A percentile compares a stretch with the other conserved stretches of the same genome.
phyloP scores from a whole-genome alignment of 176 grass and related monocot genomes.

The Triticum dicoccoides region DNA sequence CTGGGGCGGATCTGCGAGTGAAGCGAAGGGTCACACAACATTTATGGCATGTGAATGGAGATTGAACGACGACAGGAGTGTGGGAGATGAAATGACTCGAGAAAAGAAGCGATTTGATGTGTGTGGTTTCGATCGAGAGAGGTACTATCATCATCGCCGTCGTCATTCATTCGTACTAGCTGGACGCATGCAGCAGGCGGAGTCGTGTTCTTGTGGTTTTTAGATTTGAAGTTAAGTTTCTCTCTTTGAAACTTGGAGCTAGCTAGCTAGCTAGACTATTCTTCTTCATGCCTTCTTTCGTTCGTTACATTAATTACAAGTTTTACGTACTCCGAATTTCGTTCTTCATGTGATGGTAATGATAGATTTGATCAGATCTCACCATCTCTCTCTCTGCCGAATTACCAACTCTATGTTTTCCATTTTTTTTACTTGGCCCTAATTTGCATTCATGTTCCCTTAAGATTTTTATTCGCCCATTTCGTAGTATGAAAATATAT shows the following conservation, averaged over 20 bases:
- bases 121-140: neutral
- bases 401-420: neutral
- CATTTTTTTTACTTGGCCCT: neutral
- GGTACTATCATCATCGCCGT: neutral
- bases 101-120: constrained; percentile 1
- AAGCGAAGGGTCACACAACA: constrained; percentile 24
- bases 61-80: constrained; percentile 2
- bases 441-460: neutral
- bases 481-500: neutral
- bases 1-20: neutral
- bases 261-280: neutral
- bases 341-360: neutral
- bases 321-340: neutral
- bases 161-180: neutral
- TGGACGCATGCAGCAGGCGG: constrained; percentile 2
- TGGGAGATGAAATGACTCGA: neutral
- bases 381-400: neutral
- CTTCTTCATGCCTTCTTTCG: constrained; percentile 19
- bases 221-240: neutral
- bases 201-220: constrained; percentile 30
- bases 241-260: constrained; percentile 51
- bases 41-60: constrained; percentile 36
- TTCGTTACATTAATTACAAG: constrained; percentile 33
- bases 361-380: constrained; percentile 29
- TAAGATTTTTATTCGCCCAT: neutral